These are phyloP conservation scores for Alternaria solani DNA, from an alignment of 2,329 filamentous ascomycete genomes.

Conservation along the genomic window DNA sequence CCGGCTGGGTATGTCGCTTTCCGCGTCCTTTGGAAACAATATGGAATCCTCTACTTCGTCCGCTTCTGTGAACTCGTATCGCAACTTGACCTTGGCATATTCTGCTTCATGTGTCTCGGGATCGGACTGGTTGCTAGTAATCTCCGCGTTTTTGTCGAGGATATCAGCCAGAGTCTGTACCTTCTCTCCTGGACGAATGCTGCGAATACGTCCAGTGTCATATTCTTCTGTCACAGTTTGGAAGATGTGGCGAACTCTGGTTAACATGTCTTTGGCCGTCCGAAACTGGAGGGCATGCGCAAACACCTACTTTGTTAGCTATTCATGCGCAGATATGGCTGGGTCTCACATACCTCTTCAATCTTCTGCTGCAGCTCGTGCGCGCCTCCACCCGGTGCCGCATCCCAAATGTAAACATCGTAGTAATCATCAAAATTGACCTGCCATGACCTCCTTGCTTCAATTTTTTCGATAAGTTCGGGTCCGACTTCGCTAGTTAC, in stretches of 20 bases:
- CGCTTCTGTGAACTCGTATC: conserved; percentile 48
- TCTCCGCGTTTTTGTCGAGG: conserved; percentile 28
- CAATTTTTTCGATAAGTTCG: conserved; percentile 54
- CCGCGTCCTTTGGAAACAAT: conserved; percentile 49
- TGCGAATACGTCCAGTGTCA: conserved; percentile 46
- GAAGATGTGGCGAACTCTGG: conserved; percentile 44
- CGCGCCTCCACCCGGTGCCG: conserved; percentile 44
- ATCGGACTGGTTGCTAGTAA: conserved; percentile 15
- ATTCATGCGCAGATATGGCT: background rate
- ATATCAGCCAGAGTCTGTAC: conserved; percentile 47
- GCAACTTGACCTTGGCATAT: conserved; percentile 24
- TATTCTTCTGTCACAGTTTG: conserved; percentile 50
- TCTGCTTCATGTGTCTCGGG: conserved; percentile 21
- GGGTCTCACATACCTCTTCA: conserved; percentile 33
- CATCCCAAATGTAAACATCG: conserved; percentile 55
- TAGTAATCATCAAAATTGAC: conserved; percentile 56
- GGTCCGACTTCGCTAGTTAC: conserved; percentile 47
- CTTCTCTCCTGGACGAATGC: conserved; percentile 49
- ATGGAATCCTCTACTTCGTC: conserved; percentile 54
- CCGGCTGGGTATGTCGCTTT: conserved; percentile 27
- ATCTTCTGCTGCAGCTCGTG: conserved; percentile 41
- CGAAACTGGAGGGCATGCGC: conserved; percentile 50
- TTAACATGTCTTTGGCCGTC: conserved; percentile 43
- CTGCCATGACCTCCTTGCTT: conserved; percentile 47
- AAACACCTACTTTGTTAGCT: conserved; percentile 37